Evolutionary conservation across 1,139 yeast species (phyloP).

Genomic region (Yamadazyma aaseri): DNA sequence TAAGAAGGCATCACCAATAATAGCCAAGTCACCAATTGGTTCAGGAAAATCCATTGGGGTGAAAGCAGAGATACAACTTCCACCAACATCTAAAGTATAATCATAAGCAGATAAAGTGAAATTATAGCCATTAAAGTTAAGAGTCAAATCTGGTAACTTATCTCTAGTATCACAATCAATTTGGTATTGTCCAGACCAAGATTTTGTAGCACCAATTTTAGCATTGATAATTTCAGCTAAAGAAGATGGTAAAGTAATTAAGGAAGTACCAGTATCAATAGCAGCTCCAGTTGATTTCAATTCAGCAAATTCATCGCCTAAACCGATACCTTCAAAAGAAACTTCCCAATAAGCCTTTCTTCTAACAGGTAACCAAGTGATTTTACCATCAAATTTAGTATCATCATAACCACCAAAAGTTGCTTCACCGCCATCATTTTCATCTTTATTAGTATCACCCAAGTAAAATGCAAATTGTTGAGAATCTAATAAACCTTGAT

Average conservation of each 20-base stretch:
- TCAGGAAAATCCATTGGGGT: constrained; percentile 97
- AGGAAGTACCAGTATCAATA: constrained; percentile 96
- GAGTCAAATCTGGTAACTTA: constrained; percentile 83
- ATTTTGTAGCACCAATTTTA: constrained; percentile 94
- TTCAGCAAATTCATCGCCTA: constrained; percentile 88
- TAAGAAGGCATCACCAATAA: constrained; percentile 95
- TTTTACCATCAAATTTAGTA: constrained; percentile 70
- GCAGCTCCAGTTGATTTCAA: constrained; percentile 90
- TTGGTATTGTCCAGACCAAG: constrained; percentile 96
- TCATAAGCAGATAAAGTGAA: constrained; percentile 86
- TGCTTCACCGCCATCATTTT: constrained; percentile 79
- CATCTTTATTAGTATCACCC: constrained; percentile 71
- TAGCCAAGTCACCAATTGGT: constrained; percentile 94
- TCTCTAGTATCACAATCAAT: constrained; percentile 86
- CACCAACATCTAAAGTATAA: constrained; percentile 89
- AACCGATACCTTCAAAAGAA: constrained; percentile 79
- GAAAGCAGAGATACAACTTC: constrained; percentile 92
- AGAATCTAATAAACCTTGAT: constrained; percentile 75
- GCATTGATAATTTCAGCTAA: constrained; percentile 92
- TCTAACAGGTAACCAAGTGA: constrained; percentile 95
- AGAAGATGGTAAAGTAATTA: constrained; percentile 90
- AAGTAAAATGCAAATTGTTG: constrained; percentile 87
- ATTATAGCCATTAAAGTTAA: constrained; percentile 84
- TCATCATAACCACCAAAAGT: constrained; percentile 93
- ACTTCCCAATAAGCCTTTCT: constrained; percentile 99